Evolutionary conservation across 176 grass and related monocot species (phyloP).

Genomic region (Chrysopogon serrulatus): DNA sequence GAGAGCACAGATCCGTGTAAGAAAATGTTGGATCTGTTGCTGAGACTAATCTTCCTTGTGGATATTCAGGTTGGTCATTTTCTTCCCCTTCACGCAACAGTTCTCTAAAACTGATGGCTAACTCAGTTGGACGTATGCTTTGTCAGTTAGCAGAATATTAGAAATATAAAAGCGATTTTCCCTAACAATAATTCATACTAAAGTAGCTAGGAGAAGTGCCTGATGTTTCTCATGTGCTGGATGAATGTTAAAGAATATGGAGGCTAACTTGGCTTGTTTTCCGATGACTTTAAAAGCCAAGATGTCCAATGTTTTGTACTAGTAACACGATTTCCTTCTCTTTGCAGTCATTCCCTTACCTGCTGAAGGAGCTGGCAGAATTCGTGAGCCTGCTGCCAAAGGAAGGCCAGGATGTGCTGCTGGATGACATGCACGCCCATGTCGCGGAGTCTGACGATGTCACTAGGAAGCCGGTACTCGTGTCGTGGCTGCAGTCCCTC

Average conservation of each 20-base stretch:
- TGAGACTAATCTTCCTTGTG: conserved; percentile 71
- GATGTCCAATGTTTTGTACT: neutral
- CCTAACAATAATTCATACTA: neutral
- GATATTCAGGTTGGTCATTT: conserved; percentile 79
- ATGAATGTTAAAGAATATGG: neutral
- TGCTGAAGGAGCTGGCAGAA: conserved; percentile 76
- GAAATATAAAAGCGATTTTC: neutral
- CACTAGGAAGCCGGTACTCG: conserved; percentile 72
- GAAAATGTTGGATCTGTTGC: conserved; percentile 70
- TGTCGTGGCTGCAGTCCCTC: conserved; percentile 90
- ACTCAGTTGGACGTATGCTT: neutral
- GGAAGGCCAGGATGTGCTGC: conserved; percentile 78
- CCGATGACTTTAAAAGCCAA: neutral
- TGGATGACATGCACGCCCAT: conserved; percentile 70
- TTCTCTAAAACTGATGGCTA: neutral
- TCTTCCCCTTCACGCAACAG: neutral
- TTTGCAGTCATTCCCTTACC: conserved; percentile 70
- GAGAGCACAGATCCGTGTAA: conserved; percentile 80
- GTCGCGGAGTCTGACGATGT: conserved; percentile 92
- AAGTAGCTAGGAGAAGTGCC: neutral
- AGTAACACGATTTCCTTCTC: neutral
- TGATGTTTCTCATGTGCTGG: neutral
- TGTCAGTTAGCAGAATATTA: neutral
- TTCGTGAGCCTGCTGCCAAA: conserved; percentile 60
- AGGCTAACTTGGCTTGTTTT: neutral